Percentiles rank a stretch among this genome's conserved stretches.
Evolutionary conservation across 345 rosid genomes (phyloP).

Genomic region (Populus simonii): DNA sequence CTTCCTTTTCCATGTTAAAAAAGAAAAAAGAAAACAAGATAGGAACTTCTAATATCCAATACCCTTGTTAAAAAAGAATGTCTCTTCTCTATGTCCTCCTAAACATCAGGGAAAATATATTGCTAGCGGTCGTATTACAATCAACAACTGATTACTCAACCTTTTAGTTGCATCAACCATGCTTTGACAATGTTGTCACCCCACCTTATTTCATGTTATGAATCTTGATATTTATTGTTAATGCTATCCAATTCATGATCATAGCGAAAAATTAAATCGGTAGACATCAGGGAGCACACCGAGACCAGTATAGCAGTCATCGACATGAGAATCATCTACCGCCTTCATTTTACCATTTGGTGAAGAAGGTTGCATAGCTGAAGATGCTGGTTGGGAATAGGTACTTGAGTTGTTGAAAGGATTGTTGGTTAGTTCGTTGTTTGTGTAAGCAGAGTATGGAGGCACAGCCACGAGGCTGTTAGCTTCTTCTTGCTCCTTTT

Average conservation of each 20-base stretch:
- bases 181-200: background rate
- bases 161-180: background rate
- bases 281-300: conserved; percentile 29
- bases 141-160: background rate
- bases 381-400: background rate
- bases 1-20: background rate
- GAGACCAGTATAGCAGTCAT: conserved; percentile 39
- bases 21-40: too few species aligned
- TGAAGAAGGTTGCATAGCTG: background rate
- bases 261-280: conserved; percentile 24
- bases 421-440: background rate
- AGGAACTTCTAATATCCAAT: background rate
- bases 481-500: conserved; percentile 30
- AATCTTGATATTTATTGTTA: background rate
- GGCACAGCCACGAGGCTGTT: conserved; percentile 14
- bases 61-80: background rate
- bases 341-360: background rate
- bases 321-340: conserved; percentile 8
- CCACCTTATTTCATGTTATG: background rate
- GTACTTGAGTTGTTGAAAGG: background rate
- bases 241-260: background rate
- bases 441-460: conserved; percentile 8
- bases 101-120: background rate
- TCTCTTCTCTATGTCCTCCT: conserved; percentile 1
- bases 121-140: background rate